Conservation (phyloP, 257 asterid genomes). For the Nicotiana noctiflora region DNA sequence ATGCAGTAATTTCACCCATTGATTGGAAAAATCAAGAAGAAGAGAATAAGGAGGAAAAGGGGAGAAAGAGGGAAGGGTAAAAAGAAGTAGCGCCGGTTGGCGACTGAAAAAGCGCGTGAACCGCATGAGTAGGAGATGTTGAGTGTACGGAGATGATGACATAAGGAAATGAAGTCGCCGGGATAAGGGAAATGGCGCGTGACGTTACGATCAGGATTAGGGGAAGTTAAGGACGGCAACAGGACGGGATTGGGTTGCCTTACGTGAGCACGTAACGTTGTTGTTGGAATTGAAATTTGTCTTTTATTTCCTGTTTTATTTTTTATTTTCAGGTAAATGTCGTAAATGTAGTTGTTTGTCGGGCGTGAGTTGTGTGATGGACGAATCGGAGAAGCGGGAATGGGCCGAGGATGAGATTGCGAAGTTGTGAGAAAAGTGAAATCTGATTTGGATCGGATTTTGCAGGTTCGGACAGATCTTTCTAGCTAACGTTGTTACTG, state of each 20-base stretch:
- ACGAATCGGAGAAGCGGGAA: background rate
- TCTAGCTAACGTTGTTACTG: no score
- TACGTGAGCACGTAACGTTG: background rate
- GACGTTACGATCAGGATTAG: background rate
- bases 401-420: no score
- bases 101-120: constrained; percentile 25
- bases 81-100: constrained; percentile 25
- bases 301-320: background rate
- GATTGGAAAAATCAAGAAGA: background rate
- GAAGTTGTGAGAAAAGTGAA: no score
- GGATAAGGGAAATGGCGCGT: constrained; percentile 11
- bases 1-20: constrained; percentile 55
- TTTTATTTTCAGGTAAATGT: background rate
- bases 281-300: background rate
- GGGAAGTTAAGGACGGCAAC: constrained; percentile 5
- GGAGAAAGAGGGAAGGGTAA: constrained; percentile 1
- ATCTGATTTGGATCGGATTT: no score
- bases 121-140: constrained; percentile 14
- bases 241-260: background rate
- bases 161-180: constrained; percentile 8
- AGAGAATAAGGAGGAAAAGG: background rate
- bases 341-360: background rate
- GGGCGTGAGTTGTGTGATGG: background rate
- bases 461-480: no score
- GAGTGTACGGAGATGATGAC: constrained; percentile 17